A percentile compares a stretch with the other conserved stretches of the same genome.
These are phyloP conservation scores for Protea cynaroides DNA, from an alignment of 164 flowering plant genomes.

Conservation along the genomic window DNA sequence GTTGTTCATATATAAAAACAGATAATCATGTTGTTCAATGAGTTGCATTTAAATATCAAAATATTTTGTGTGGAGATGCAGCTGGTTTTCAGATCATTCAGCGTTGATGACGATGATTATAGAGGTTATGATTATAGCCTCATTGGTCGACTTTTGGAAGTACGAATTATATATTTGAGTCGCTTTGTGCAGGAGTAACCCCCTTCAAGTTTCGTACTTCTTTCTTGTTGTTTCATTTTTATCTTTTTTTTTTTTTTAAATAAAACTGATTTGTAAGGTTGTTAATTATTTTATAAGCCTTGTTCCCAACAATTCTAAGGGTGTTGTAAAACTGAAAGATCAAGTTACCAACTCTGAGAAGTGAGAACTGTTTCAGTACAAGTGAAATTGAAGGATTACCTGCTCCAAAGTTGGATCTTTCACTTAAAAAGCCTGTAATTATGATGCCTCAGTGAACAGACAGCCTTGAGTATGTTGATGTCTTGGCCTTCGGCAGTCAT, in stretches of 20 bases:
- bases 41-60: neutral
- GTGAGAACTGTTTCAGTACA: conserved; percentile 72
- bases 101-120: conserved; percentile 74
- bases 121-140: conserved; percentile 88
- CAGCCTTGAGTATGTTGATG: conserved; percentile 68
- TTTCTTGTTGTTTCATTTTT: neutral
- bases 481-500: neutral
- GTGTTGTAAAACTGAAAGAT: conserved; percentile 65
- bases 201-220: conserved; percentile 2
- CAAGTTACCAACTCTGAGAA: conserved; percentile 85
- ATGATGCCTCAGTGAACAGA: conserved; percentile 86
- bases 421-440: conserved; percentile 83
- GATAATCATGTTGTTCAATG: too few species aligned
- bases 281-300: conserved; percentile 84
- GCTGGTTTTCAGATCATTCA: conserved; percentile 76
- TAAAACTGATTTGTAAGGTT: conserved; percentile 44
- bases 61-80: conserved; percentile 30
- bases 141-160: conserved; percentile 88
- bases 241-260: conserved; percentile 10
- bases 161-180: conserved; percentile 79
- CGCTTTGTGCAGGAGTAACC: conserved; percentile 91
- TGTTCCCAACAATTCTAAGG: conserved; percentile 56
- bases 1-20: too few species aligned
- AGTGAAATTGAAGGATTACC: conserved; percentile 96
- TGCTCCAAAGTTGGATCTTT: conserved; percentile 82